phyloP scores from a whole-genome alignment of 306 rosid species.

The Cicer cuneatum region DNA sequence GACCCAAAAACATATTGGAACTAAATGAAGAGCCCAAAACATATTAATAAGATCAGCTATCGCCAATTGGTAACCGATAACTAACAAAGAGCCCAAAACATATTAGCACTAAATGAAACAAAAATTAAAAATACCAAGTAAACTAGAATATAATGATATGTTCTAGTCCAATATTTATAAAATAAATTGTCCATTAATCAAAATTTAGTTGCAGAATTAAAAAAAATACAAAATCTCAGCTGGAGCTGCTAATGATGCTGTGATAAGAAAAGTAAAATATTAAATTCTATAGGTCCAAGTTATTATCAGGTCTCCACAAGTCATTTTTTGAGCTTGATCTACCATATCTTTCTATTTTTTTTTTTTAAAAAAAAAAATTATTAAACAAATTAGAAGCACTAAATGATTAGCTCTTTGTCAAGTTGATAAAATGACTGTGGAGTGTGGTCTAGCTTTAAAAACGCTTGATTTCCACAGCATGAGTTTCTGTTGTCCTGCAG shows the following conservation, averaged over 20 bases:
- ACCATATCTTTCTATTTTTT: conserved; percentile 17
- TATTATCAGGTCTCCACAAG: conserved; percentile 24
- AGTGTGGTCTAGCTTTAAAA: no score
- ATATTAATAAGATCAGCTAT: not conserved
- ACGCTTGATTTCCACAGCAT: no score
- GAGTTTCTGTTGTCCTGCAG: no score
- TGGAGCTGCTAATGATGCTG: not conserved
- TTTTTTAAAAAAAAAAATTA: not conserved
- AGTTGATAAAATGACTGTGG: not conserved
- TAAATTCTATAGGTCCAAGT: conserved; percentile 15
- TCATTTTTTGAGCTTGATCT: not conserved
- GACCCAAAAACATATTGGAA: not conserved
- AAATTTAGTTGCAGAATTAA: conserved; percentile 6
- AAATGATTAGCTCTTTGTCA: conserved; percentile 1
- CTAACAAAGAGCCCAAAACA: conserved; percentile 28
- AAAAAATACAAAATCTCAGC: not conserved
- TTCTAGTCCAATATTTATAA: conserved; percentile 9
- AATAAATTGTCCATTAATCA: conserved; percentile 1
- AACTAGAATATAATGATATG: conserved; percentile 16
- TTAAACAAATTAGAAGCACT: conserved; percentile 25
- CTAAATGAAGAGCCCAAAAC: conserved; percentile 26
- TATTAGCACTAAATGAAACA: conserved; percentile 6
- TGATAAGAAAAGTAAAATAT: conserved; percentile 4
- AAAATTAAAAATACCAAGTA: conserved; percentile 28
- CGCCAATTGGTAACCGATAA: conserved; percentile 11